Base-by-base conservation (phyloP, 345 rosid genomes). In the Nasturtium officinale region DNA sequence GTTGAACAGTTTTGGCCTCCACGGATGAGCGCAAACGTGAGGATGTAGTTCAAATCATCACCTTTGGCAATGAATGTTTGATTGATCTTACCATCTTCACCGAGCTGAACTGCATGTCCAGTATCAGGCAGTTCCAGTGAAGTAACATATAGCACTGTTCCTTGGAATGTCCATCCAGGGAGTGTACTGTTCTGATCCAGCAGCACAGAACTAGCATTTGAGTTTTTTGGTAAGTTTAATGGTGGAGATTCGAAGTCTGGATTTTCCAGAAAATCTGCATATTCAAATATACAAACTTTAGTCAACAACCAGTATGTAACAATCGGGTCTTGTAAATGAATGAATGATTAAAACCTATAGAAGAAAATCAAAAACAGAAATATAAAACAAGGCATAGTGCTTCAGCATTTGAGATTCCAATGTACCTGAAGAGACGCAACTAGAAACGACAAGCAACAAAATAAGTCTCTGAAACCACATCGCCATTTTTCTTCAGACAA, bases 161-260 rank as follows among this genome's bases (percentile, higher is more conserved):
- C 88, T 61, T 81, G 72, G 32, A 85, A 81, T 67, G 83, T 73
- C 87, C 87, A 85, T 48, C 90, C 87, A 18, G 89, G 86, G 48
- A 85, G 71, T 32, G 82, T 80, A 82, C 47, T 69, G 84, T 74
- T 85, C 81, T 78, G 73, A 59, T 56, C 78, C 33, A 81, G 67
- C 35, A 33, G 66, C 66, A 74, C 50, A 63, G 85, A 77, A 54
- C 59, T 74, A 12, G 40, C 33, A 38, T 47, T 74, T 48, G 71
- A 48, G 76, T 73, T 75, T 51, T 13, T 9, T 6, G 81, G 56
- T 42, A 65, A 45, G 70, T 78, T 76, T 20, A 69, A 63, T 11
- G 87, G 89, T 20, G 85, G 83, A 37, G 85, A 59, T 70, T 86
- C 87, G 11, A 86, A 89, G 83, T 81, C 86, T n/a, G 88, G 53